Evolutionary conservation across 2,329 filamentous ascomycete genomes (phyloP).

Genomic region (Ophiostoma australiae): DNA sequence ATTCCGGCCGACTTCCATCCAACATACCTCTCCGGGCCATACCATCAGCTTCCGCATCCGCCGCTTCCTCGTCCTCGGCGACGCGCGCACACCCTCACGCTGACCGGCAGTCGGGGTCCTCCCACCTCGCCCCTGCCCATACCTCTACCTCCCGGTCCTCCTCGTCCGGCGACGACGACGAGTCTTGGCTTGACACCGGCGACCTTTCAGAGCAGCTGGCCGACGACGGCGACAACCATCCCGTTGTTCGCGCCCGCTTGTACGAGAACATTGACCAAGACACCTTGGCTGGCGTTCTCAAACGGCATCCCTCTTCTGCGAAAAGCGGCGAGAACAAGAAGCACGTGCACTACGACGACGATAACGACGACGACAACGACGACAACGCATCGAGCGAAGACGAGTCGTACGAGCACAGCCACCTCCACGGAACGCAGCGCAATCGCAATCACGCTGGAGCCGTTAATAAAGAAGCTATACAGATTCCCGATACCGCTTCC

Average conservation of each 20-base stretch:
- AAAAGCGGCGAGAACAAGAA: constrained; percentile 41
- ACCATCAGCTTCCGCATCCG: constrained; percentile 24
- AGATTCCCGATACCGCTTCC: constrained; percentile 65
- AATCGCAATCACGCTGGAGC: constrained; percentile 38
- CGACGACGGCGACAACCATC: constrained; percentile 61
- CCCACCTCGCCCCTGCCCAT: constrained; percentile 37
- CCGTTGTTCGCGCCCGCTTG: constrained; percentile 65
- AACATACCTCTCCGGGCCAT: constrained; percentile 85
- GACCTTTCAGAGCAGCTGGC: constrained; percentile 89
- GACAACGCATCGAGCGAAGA: constrained; percentile 40
- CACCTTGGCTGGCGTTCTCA: constrained; percentile 48
- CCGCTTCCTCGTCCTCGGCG: constrained; percentile 32
- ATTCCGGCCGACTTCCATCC: constrained; percentile 63
- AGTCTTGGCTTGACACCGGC: constrained; percentile 86
- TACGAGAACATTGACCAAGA: constrained; percentile 61
- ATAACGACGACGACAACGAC: constrained; percentile 28
- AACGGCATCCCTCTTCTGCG: constrained; percentile 33
- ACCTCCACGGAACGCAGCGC: constrained; percentile 20
- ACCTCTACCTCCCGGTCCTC: constrained; percentile 36
- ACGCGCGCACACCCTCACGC: constrained; percentile 26
- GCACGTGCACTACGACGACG: constrained; percentile 63
- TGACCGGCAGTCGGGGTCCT: constrained; percentile 39
- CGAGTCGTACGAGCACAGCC: constrained; percentile 23
- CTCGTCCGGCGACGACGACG: constrained; percentile 41
- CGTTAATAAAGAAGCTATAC: constrained; percentile 71